Evolutionary conservation across 1,284 basidiomycete genomes (phyloP).

Genomic region (Chiua sp.): DNA sequence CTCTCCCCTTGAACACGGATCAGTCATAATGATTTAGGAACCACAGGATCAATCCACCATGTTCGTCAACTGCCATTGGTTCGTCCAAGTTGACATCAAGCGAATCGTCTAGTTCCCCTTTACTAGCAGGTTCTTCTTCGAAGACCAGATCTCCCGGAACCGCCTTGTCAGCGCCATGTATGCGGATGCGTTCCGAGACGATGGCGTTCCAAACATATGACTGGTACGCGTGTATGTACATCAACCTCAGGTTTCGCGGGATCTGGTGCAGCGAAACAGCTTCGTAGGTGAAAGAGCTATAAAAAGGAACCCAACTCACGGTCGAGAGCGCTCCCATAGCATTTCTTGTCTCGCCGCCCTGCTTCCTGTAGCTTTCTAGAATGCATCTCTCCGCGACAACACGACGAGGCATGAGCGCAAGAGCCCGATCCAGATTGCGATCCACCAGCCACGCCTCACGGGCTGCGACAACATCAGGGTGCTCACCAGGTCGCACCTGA

Average conservation of each 20-base stretch:
- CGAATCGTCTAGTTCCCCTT: constrained; percentile 42
- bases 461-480: constrained; percentile 83
- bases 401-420: constrained; percentile 84
- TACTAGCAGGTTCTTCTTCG: constrained; percentile 45
- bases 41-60: constrained; percentile 41
- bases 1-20: constrained; percentile 30
- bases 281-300: background rate
- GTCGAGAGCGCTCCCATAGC: constrained; percentile 86
- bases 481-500: constrained; percentile 84
- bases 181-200: constrained; percentile 89
- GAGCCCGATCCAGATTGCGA: constrained; percentile 75
- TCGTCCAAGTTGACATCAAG: constrained; percentile 44
- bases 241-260: constrained; percentile 91
- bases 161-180: constrained; percentile 76
- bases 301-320: constrained; percentile 51
- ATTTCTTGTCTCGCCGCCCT: constrained; percentile 78
- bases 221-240: constrained; percentile 99
- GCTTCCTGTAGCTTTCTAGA: constrained; percentile 88
- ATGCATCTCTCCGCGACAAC: constrained; percentile 94
- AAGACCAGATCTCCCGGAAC: constrained; percentile 90
- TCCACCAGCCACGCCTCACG: constrained; percentile 86
- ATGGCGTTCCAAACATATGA: constrained; percentile 99
- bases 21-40: constrained; percentile 11
- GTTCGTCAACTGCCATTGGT: constrained; percentile 43
- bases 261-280: constrained; percentile 59